Percentiles rank a stretch among this genome's conserved stretches.
phyloP scores from a whole-genome alignment of 192 early-diverging fungal species.

The Chytriomyces sp. region DNA sequence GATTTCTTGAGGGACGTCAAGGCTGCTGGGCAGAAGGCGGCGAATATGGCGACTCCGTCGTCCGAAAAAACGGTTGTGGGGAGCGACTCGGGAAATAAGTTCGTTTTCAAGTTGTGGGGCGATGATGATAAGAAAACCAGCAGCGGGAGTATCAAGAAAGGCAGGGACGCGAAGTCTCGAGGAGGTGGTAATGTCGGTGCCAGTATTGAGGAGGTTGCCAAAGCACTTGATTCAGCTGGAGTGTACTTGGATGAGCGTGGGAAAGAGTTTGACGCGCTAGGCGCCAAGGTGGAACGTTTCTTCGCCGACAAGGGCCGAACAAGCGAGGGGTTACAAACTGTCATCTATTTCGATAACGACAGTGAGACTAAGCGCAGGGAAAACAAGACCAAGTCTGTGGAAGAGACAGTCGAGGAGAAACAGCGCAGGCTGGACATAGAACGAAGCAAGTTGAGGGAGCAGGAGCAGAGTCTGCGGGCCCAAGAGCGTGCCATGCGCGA shows the following conservation, averaged over 20 bases:
- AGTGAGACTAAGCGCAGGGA: too few species aligned
- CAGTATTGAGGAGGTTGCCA: not conserved
- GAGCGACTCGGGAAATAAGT: not conserved
- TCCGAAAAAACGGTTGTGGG: not conserved
- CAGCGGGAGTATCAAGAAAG: not conserved
- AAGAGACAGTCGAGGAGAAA: not conserved
- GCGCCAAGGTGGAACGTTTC: not conserved
- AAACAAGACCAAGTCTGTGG: not conserved
- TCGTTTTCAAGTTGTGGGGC: not conserved
- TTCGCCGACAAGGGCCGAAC: not conserved
- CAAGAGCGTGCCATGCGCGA: not conserved
- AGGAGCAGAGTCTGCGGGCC: not conserved
- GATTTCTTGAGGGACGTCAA: conserved; percentile 13
- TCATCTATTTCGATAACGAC: not conserved
- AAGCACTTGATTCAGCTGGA: not conserved
- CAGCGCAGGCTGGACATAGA: not conserved
- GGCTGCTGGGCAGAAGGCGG: conserved; percentile 4
- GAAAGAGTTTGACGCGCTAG: not conserved
- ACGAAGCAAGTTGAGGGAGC: not conserved
- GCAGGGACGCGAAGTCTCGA: not conserved
- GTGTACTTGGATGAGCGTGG: not conserved
- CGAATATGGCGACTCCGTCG: not conserved
- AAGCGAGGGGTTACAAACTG: too few species aligned
- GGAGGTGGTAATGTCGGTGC: not conserved
- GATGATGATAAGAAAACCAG: not conserved